Evolutionary conservation across 805 yeast genomes (phyloP).

Genomic region (Candida chauliodis): DNA sequence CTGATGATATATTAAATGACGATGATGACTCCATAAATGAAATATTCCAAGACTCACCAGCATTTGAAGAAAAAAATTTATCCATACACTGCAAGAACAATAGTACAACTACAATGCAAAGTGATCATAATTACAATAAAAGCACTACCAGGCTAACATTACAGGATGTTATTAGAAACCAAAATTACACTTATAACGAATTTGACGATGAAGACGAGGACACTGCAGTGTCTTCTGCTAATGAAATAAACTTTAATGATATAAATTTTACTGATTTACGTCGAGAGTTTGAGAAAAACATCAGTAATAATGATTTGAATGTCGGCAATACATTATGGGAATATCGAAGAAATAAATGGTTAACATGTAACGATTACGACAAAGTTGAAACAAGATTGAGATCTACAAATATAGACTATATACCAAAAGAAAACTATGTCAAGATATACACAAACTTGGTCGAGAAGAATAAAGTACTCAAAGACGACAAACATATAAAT

Average conservation of each 20-base stretch:
- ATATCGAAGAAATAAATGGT: conserved; percentile 66
- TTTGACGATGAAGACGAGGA: conserved; percentile 13
- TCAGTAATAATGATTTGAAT: conserved; percentile 11
- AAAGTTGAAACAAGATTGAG: conserved; percentile 12
- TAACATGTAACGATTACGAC: conserved; percentile 24
- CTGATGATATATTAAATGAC: conserved; percentile 47
- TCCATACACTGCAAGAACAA: conserved; percentile 28
- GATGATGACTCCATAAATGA: conserved; percentile 26
- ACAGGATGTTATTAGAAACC: conserved; percentile 11
- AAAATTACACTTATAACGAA: not conserved
- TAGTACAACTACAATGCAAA: conserved; percentile 9
- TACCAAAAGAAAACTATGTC: conserved; percentile 50
- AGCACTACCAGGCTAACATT: conserved; percentile 8
- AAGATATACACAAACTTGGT: conserved; percentile 68
- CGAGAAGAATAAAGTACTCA: conserved; percentile 63
- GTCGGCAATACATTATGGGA: conserved; percentile 69
- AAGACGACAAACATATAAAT: conserved; percentile 58
- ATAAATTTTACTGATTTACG: conserved; percentile 25
- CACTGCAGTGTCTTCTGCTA: conserved; percentile 3
- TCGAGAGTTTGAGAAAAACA: conserved; percentile 24
- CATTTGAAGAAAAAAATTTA: conserved; percentile 30
- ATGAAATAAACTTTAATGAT: conserved; percentile 17
- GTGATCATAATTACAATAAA: conserved; percentile 1
- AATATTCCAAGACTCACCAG: conserved; percentile 40
- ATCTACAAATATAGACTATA: conserved; percentile 22